Conservation (phyloP, 176 grass and related monocot species). For the Areca catechu region DNA sequence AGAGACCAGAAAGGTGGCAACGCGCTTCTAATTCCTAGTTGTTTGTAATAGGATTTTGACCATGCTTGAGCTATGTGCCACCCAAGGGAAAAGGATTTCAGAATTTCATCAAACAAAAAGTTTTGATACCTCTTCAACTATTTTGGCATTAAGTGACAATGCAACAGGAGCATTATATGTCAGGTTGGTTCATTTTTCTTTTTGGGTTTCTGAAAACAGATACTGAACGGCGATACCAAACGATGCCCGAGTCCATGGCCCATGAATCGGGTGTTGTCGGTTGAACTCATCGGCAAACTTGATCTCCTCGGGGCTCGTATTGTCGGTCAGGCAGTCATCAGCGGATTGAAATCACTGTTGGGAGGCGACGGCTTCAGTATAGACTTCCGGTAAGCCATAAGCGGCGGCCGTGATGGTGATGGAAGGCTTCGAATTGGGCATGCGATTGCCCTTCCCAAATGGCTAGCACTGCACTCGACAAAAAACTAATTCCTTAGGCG, state of each 20-base stretch:
- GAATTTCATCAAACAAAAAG: too few species aligned
- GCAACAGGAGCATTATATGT: constrained; percentile 75
- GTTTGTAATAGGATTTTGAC: too few species aligned
- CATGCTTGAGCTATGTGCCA: too few species aligned
- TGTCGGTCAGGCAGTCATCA: constrained; percentile 92
- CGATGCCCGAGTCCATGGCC: too few species aligned
- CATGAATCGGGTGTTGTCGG: too few species aligned
- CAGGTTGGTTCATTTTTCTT: too few species aligned
- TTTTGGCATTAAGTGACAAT: constrained; percentile 75
- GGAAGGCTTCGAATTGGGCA: constrained; percentile 87
- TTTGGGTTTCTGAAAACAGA: too few species aligned
- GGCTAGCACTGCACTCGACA: constrained; percentile 39
- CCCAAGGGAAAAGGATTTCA: too few species aligned
- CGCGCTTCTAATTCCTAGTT: too few species aligned
- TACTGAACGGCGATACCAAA: too few species aligned
- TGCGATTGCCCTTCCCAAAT: constrained; percentile 80
- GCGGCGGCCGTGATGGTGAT: constrained; percentile 59
- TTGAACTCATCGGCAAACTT: constrained; percentile 41
- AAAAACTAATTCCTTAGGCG: too few species aligned
- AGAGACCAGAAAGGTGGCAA: too few species aligned
- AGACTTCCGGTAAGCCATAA: constrained; percentile 46
- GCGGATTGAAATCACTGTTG: constrained; percentile 38
- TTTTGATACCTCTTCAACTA: constrained; percentile 73
- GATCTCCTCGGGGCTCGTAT: constrained; percentile 67
- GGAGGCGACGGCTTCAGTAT: constrained; percentile 46